Conservation (phyloP, 1,284 basidiomycete species). For the Cryptococcus sp. region DNA sequence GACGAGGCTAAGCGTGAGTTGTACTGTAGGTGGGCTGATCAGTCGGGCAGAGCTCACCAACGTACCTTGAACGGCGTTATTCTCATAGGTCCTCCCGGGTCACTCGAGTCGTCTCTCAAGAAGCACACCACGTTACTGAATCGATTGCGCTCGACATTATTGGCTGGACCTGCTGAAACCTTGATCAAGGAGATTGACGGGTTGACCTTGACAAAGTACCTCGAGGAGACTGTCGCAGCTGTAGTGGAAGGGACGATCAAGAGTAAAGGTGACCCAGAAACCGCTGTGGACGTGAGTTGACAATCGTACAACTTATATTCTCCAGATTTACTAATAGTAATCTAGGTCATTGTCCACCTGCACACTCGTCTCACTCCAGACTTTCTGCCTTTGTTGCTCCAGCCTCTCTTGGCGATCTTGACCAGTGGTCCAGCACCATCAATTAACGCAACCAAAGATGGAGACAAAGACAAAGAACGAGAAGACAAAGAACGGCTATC, state of each 20-base stretch:
- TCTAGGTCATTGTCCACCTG: slow-evolving; percentile 79
- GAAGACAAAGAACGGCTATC: slow-evolving; percentile 80
- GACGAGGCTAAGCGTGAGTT: slow-evolving; percentile 50
- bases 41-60: too few relatives aligned
- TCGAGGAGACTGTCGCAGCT: slow-evolving; percentile 90
- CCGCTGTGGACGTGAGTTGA: slow-evolving; percentile 79
- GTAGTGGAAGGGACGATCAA: slow-evolving; percentile 79
- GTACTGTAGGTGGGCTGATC: too few relatives aligned
- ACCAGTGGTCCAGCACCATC: slow-evolving; percentile 55
- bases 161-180: slow-evolving; percentile 61
- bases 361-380: slow-evolving; percentile 80
- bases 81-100: slow-evolving; percentile 43
- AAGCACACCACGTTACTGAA: slow-evolving; percentile 92
- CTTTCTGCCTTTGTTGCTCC: slow-evolving; percentile 74
- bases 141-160: slow-evolving; percentile 62
- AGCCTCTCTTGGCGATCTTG: slow-evolving; percentile 67
- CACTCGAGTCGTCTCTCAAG: slow-evolving; percentile 86
- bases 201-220: slow-evolving; percentile 90
- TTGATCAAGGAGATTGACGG: slow-evolving; percentile 88
- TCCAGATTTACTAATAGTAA: slow-evolving; percentile 1
- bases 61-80: neutral
- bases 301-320: neutral
- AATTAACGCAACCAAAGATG: slow-evolving; percentile 41
- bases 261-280: slow-evolving; percentile 85
- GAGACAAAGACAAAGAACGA: slow-evolving; percentile 76